Evolutionary conservation across 1,284 basidiomycete species (phyloP), one percentile per base, ranked within the genome.

Genomic region (Irpex rosettiformis): DNA sequence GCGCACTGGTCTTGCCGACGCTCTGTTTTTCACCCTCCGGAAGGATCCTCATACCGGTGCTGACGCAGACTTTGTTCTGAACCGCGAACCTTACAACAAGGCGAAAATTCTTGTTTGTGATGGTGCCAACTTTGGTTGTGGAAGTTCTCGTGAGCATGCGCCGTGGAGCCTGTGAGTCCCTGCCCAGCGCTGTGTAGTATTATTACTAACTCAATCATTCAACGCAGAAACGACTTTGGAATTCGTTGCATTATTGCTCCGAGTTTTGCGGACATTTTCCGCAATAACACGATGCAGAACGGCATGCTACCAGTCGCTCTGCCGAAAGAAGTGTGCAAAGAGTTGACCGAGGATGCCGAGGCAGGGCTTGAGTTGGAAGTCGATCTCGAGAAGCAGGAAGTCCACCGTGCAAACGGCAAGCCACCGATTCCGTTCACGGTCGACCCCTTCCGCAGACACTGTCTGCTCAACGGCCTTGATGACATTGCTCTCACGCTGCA

Each of bases 221-320:
- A 47, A 58, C 47, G n/a, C 63, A 92, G 90, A 71, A 93, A 94
- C 69, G 94, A 98, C 75, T 98, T 97, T 71, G 95, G 95, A 28
- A 96, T 98, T 69, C 84, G 90, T 59, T 93, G 91, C 71, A 79
- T 98, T 66, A 95, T 98, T 70, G 93, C 94, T 0, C 94, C 93
- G 2, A 94, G 91, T 68, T 96, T 96, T 69, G 95, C 93, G 40
- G 96, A 98, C 67, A 98, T 98, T 69, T 96, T 96, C 86, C 82
- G 83, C 64, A 94, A 84, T 73, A 94, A 96, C 74, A 85, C 90
- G 62, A 93, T 96, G 89, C 96, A 97, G 75, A 97, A 98, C 73
- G 95, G 96, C 58, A 96, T 97, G 92, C 81, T 98, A 48, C 93
- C 94, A 16, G 80, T 98, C 55, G 74, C 79, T 6, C 79, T 98